phyloP scores from a whole-genome alignment of 805 yeast species.

The Kluyveromyces aestuarii region DNA sequence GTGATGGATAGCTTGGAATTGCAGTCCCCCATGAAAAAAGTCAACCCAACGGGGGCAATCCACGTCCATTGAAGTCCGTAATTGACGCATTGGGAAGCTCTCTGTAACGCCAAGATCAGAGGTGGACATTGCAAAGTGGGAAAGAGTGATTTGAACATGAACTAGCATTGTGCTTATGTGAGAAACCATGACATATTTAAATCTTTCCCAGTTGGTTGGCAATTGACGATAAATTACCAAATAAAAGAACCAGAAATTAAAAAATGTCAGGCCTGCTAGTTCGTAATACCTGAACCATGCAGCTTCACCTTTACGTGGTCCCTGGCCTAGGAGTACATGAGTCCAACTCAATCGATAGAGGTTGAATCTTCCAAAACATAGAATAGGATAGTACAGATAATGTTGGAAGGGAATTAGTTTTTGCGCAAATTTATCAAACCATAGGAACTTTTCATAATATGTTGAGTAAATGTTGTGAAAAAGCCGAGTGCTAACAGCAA shows the following conservation, averaged over 20 bases:
- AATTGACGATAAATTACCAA: conserved; percentile 43
- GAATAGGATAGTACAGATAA: conserved; percentile 65
- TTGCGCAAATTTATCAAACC: conserved; percentile 61
- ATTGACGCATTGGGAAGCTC: conserved; percentile 68
- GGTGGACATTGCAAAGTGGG: conserved; percentile 92
- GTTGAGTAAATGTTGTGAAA: conserved; percentile 69
- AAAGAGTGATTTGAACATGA: conserved; percentile 85
- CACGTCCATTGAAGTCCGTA: conserved; percentile 91
- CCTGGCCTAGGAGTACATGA: conserved; percentile 63
- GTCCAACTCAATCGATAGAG: conserved; percentile 75
- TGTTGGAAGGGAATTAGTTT: conserved; percentile 54
- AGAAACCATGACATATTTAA: conserved; percentile 57
- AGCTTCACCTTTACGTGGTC: conserved; percentile 74
- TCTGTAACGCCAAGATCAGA: conserved; percentile 76
- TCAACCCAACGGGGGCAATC: conserved; percentile 92
- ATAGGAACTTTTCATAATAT: conserved; percentile 58
- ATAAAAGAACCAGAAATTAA: conserved; percentile 79
- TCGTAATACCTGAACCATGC: conserved; percentile 84
- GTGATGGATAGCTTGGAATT: conserved; percentile 87
- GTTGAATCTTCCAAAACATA: conserved; percentile 79
- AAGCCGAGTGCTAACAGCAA: conserved; percentile 70
- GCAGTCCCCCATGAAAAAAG: conserved; percentile 85
- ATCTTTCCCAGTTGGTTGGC: conserved; percentile 43
- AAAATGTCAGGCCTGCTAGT: conserved; percentile 55
- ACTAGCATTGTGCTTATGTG: conserved; percentile 82